Evolutionary conservation across 805 yeast genomes (phyloP), one percentile per base, ranked within the genome.

Genomic region (Grigorovia jiainica): DNA sequence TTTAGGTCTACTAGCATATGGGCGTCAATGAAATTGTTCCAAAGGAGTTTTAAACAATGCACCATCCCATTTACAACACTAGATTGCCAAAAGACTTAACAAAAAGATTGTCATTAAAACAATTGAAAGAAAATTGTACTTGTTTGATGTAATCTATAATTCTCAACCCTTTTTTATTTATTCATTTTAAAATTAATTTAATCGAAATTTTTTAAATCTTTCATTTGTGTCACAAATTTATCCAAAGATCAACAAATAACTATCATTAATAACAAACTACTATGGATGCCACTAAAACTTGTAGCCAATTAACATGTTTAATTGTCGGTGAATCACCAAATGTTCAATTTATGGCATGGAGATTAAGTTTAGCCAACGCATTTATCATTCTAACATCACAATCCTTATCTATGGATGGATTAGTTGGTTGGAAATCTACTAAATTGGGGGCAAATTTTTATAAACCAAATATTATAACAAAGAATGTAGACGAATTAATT

Each of bases 381-480:
- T 57, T 58, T 38, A 49, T 58, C 13, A 53, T 60, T 11, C 43
- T 58, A 30, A 51, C 55, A 4, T 59, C 64, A 2, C 52, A 50
- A 18, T 53, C 49, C 39, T 53, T 59, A 8, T 52, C 63, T 7
- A 49, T 55, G 27, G 64, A 60, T 51, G 62, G 63, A 4, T 40
- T 56, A 15, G 54, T 61, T 1, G 52, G 61, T 3, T 61, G 64
- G 65, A 59, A 60, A 42, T 55, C 63, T 9, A 45, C 56, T 3
- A 54, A 54, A 32, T 36, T 58, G 15, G 63, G 64, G 4, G 57
- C 63, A 7, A 58, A 55, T 43, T 58, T 55, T 38, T 61, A 60
- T 41, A 52, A 54, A 11, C 64, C 65, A 9, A 60, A 61, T 42
- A 48, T 57, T 13, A 54, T 55, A 40, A 47, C 56, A 2, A 57